These are phyloP conservation scores for Pleurozium schreberi DNA, from an alignment of 225 moss, liverwort and hornwort species.

Conservation along the genomic window DNA sequence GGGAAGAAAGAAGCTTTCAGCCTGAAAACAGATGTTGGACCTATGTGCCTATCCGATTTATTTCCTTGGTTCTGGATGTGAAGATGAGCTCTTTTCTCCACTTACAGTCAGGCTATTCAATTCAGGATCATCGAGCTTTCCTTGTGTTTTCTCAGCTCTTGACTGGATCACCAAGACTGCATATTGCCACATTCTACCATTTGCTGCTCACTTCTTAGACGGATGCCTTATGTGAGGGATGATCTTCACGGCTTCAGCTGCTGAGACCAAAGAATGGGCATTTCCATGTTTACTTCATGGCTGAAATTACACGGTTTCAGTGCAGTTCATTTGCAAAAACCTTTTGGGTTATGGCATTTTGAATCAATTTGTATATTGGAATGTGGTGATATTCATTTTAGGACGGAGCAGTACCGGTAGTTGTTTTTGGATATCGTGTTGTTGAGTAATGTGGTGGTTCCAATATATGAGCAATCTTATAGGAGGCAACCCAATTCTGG, in stretches of 20 bases:
- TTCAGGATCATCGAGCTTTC: background rate
- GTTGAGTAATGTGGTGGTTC: background rate
- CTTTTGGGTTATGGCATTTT: background rate
- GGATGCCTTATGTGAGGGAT: background rate
- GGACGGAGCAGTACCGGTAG: background rate
- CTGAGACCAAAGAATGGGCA: background rate
- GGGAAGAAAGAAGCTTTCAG: slow-evolving; percentile 70
- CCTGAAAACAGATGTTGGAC: slow-evolving; percentile 12
- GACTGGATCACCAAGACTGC: background rate
- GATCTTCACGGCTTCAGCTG: background rate
- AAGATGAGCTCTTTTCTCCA: background rate
- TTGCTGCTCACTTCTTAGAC: background rate
- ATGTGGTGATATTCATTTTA: background rate
- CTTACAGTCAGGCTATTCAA: background rate
- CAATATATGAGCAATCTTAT: background rate
- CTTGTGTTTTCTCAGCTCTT: background rate
- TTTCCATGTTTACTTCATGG: background rate
- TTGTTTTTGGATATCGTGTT: background rate
- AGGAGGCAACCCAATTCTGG: no score
- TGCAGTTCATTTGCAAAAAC: background rate
- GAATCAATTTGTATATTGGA: background rate
- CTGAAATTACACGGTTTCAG: background rate
- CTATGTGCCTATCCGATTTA: background rate
- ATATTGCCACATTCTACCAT: background rate
- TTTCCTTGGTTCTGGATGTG: background rate